Evolutionary conservation across 768 basidiomycete genomes (phyloP), one percentile per base, ranked within the genome.

Genomic region (Boletus pseudo-olivaceus): DNA sequence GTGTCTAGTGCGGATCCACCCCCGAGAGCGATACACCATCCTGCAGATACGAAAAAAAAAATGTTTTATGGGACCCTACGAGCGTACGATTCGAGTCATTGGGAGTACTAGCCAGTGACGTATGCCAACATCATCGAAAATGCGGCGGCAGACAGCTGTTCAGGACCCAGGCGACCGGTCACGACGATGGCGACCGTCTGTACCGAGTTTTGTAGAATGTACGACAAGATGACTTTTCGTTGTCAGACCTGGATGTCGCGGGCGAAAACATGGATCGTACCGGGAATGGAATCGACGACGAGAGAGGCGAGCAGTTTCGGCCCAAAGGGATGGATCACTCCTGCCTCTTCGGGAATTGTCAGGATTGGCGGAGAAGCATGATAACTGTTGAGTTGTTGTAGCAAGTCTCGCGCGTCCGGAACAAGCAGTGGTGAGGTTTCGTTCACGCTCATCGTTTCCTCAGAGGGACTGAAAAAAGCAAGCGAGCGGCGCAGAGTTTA

Each of bases 1-100:
- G 89, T 90, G 65, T 90, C 88, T 34, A 90, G 75, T 8, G 85
- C 87, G 4, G 87, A 87, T 0, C 87, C 85, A n/a, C 88, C 88
- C 14, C 88, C 88, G 19, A 90, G 76, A 11, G 87, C 88, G 51
- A 90, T 76, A 62, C 82, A 83, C 86, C 87, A 89, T 38, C 88
- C 88, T 89, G 68, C 61, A 54, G 47, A 57, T 30, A 54, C 50
- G 54, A 35, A 43, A 43, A 43, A 43, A 64, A 66, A 62, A 74
- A n/a, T n/a, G n/a, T n/a, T 80, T n/a, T 65, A 76, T 82, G 79
- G 81, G 81, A 84, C 78, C 79, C 76, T 72, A 64, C 55, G 62
- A 44, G 61, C 52, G 20, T 35, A 59, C 50, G 54, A 47, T 30
- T 55, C 44, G 67, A 62, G 43, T 54, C 57, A 54, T 49, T 52